Evolutionary conservation across 2,329 filamentous ascomycete species (phyloP).

Genomic region (Paecilomyces dactylethromorphus): DNA sequence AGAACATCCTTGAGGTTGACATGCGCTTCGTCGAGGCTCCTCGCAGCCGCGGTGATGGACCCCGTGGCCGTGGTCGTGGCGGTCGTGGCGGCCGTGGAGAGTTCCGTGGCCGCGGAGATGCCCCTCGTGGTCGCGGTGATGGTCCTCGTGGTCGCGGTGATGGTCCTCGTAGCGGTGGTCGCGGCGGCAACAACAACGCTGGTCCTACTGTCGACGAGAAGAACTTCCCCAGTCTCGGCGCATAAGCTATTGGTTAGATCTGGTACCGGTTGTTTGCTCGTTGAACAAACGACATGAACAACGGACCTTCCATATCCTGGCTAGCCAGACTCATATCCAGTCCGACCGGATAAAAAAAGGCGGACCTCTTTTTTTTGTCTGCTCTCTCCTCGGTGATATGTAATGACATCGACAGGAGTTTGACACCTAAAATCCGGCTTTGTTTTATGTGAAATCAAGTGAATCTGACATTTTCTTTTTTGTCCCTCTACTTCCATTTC

Average conservation of each 20-base stretch:
- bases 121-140: constrained; percentile 27
- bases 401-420: not conserved
- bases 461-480: not conserved
- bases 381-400: not conserved
- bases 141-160: constrained; percentile 32
- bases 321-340: not conserved
- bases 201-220: constrained; percentile 34
- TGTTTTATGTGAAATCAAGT: not conserved
- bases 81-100: constrained; percentile 33
- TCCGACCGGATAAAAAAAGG: not conserved
- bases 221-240: constrained; percentile 41
- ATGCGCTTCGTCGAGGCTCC: constrained; percentile 70
- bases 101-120: constrained; percentile 25
- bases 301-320: not conserved
- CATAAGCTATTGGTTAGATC: constrained; percentile 21
- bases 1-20: constrained; percentile 84
- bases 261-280: not conserved
- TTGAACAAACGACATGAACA: not conserved
- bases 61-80: constrained; percentile 41
- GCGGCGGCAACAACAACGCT: constrained; percentile 18
- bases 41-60: constrained; percentile 45
- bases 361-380: not conserved
- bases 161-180: constrained; percentile 34
- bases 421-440: not conserved
- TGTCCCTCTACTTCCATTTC: not conserved